Evolutionary conservation across 306 rosid species (phyloP), one percentile per base, ranked within the genome.

Genomic region (Prunus mume): DNA sequence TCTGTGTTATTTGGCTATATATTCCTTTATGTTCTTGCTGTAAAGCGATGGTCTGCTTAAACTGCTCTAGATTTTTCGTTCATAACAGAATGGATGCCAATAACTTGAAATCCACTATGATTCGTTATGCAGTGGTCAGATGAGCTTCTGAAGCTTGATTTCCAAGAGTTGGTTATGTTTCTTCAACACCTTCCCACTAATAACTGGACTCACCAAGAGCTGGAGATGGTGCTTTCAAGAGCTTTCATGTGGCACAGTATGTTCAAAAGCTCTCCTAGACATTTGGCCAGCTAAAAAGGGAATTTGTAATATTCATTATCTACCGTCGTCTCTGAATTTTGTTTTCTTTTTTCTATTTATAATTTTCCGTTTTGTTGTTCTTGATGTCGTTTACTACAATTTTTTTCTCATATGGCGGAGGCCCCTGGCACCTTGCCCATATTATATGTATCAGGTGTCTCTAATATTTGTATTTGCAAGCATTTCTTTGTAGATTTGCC

Each of bases 181-280:
- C 98, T 96, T 77, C 99, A 96, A 86, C 99, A 91, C 79, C 93
- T 93, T 78, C 99, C 99, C 50, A 96, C 98, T 17, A 87, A 91
- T 61, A 87, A 82, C 81, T 96, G 99, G 99, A 85, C 87, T 68
- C 88, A 93, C 75, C 96, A 93, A 81, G 99, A 96, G 83, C 98
- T 96, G 0, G 99, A 96, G 86, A 89, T 87, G 91, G 99, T 96
- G 76, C 98, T 96, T 51, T 96, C 98, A 54, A 93, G 98, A 55
- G 99, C 98, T 60, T 92, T 86, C 84, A 89, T 96, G 97, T 96
- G 99, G 98, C 96, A 96, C 88, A 92, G 90, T 86, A 91, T 96
- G 98, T 96, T 96, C 90, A 96, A 93, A 85, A 87, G 84, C 81
- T 93, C 91, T 71, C 99, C 98, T 0, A 96, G 97, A 77, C 99